A percentile compares a stretch with the other conserved stretches of the same genome.
Evolutionary conservation across 2,329 filamentous ascomycete species (phyloP).

Genomic region (Byssothecium circinans): DNA sequence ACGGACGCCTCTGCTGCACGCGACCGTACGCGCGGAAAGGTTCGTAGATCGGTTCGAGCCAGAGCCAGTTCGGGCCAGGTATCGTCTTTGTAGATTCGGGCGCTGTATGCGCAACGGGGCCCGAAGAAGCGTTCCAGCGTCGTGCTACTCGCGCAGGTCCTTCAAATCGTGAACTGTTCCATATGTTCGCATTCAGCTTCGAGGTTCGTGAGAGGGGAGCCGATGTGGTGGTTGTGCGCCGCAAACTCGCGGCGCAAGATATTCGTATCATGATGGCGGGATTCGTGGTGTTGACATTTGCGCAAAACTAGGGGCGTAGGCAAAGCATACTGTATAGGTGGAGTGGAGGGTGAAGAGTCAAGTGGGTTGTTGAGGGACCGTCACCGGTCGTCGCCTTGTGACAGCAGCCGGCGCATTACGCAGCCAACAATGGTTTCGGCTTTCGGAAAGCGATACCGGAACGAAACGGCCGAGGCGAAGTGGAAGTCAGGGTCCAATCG

Average conservation of each 20-base stretch:
- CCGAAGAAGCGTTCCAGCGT: conserved; percentile 20
- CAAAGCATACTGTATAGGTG: background rate
- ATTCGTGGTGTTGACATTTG: conserved; percentile 8
- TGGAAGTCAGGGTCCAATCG: background rate
- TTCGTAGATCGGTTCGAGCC: conserved; percentile 50
- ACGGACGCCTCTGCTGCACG: conserved; percentile 71
- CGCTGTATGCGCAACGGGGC: conserved; percentile 22
- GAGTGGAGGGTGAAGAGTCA: conserved; percentile 2
- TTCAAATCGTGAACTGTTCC: conserved; percentile 1
- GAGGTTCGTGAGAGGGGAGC: background rate
- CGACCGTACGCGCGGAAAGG: conserved; percentile 64
- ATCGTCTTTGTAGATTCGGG: conserved; percentile 35
- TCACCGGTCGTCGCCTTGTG: conserved; percentile 18
- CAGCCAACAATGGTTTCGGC: conserved; percentile 17
- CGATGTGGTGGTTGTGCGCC: conserved; percentile 24
- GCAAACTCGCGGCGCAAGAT: conserved; percentile 27
- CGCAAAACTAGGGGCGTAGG: background rate
- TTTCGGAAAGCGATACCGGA: conserved; percentile 23
- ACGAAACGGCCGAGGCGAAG: conserved; percentile 3
- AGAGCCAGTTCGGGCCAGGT: conserved; percentile 49
- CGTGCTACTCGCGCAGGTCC: conserved; percentile 1
- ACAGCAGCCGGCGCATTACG: conserved; percentile 2
- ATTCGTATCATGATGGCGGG: conserved; percentile 34
- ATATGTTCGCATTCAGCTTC: conserved; percentile 3
- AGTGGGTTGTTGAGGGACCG: conserved; percentile 14